Conservation (phyloP, 768 basidiomycete genomes). For the Pleurotus sapidus region DNA sequence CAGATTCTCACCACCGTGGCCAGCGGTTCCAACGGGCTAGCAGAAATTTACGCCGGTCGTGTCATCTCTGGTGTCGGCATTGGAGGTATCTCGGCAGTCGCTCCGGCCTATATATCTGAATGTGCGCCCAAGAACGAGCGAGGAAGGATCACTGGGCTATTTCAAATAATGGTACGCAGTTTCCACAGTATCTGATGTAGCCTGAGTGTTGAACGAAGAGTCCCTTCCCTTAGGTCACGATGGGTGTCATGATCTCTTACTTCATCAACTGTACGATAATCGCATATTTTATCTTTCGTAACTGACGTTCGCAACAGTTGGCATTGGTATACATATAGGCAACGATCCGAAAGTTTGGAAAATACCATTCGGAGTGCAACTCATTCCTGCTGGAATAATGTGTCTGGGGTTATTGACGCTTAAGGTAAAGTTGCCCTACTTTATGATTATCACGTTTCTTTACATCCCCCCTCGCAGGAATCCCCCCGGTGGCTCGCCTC, state of each 20-base stretch:
- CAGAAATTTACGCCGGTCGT: constrained; percentile 77
- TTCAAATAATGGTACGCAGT: constrained; percentile 72
- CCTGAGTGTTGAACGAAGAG: not conserved
- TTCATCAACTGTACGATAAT: constrained; percentile 69
- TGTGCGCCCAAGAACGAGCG: constrained; percentile 85
- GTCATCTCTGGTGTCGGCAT: constrained; percentile 80
- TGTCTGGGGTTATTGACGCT: constrained; percentile 63
- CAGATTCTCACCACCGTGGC: constrained; percentile 75
- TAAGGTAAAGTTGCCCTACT: no score
- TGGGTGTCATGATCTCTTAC: constrained; percentile 84
- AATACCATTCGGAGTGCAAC: constrained; percentile 74
- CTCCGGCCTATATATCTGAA: constrained; percentile 85
- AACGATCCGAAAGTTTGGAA: constrained; percentile 56
- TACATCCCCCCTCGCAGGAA: constrained; percentile 39
- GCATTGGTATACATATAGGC: constrained; percentile 52
- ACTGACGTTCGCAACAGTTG: constrained; percentile 35
- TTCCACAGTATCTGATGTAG: not conserved
- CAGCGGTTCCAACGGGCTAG: constrained; percentile 47
- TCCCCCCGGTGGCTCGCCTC: constrained; percentile 78
- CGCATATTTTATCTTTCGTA: constrained; percentile 3
- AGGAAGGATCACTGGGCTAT: constrained; percentile 80
- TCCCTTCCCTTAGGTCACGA: constrained; percentile 46
- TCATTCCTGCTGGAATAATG: constrained; percentile 80
- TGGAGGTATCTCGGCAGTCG: constrained; percentile 79
- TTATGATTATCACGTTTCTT: constrained; percentile 14